A percentile compares a stretch with the other conserved stretches of the same genome.
phyloP scores from a whole-genome alignment of 2,329 filamentous ascomycete species.

The Emericellopsis cladophorae region DNA sequence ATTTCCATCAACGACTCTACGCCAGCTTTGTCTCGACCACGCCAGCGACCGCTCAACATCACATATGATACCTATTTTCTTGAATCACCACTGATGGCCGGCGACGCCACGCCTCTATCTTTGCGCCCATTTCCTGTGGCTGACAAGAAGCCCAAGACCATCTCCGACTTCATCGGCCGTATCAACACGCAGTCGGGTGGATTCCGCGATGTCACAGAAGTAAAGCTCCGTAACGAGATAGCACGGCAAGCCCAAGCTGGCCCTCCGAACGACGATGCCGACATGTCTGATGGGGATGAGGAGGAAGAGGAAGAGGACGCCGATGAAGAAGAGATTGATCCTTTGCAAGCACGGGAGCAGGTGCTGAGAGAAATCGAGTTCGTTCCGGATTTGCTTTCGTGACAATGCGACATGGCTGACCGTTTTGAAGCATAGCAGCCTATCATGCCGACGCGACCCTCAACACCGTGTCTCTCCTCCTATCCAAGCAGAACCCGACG shows the following conservation, averaged over 20 bases:
- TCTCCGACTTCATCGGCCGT: slow-evolving; percentile 67
- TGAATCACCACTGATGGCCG: not conserved
- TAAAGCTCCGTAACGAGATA: slow-evolving; percentile 58
- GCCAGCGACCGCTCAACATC: not conserved
- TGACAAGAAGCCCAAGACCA: slow-evolving; percentile 42
- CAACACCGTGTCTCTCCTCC: slow-evolving; percentile 71
- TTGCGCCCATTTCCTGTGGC: slow-evolving; percentile 32
- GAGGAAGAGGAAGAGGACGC: slow-evolving; percentile 28
- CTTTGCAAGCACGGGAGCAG: slow-evolving; percentile 39
- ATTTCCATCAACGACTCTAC: not conserved
- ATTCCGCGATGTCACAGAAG: slow-evolving; percentile 69
- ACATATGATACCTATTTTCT: not conserved
- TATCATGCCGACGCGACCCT: slow-evolving; percentile 57
- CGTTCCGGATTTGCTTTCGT: slow-evolving; percentile 7
- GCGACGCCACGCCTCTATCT: slow-evolving; percentile 20
- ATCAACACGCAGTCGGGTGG: slow-evolving; percentile 68
- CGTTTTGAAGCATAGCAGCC: slow-evolving; percentile 16
- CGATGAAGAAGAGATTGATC: slow-evolving; percentile 26
- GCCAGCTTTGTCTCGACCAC: no score
- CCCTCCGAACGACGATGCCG: slow-evolving; percentile 29
- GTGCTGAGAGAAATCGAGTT: slow-evolving; percentile 47
- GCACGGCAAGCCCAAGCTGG: slow-evolving; percentile 27
- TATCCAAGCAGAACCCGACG: slow-evolving; percentile 68
- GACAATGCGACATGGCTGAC: not conserved
- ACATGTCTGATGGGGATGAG: slow-evolving; percentile 32